These are phyloP conservation scores for Stevia rebaudiana DNA, from an alignment of 140 eudicot species.

Conservation along the genomic window DNA sequence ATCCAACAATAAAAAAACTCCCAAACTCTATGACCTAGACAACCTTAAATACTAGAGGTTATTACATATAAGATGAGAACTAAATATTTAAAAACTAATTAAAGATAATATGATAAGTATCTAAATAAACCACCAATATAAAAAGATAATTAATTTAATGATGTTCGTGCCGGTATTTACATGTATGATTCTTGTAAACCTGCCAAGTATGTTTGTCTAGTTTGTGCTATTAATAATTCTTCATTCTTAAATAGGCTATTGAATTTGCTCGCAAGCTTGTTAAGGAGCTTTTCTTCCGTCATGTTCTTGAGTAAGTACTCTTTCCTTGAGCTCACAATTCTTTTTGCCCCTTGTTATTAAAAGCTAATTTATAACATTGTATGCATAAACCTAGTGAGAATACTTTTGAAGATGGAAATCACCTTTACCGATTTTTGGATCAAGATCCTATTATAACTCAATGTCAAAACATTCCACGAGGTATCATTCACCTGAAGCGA, in stretches of 20 bases:
- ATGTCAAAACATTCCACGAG: constrained; percentile 64
- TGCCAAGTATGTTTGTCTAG: too few species aligned
- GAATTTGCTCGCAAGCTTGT: constrained; percentile 71
- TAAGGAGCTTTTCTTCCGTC: constrained; percentile 58
- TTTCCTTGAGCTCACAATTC: not conserved
- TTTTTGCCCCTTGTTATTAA: not conserved
- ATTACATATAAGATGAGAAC: too few species aligned
- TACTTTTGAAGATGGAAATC: constrained; percentile 66
- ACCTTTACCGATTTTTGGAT: constrained; percentile 65
- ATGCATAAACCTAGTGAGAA: constrained; percentile 40
- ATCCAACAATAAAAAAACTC: too few species aligned
- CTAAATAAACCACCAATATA: too few species aligned
- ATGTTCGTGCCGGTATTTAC: too few species aligned
- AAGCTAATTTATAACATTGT: constrained; percentile 3
- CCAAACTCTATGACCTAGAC: too few species aligned
- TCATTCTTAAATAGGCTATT: constrained; percentile 40
- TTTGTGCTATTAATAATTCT: not conserved
- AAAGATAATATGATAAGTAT: too few species aligned
- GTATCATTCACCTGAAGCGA: constrained; percentile 54
- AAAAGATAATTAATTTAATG: too few species aligned
- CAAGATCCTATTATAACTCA: constrained; percentile 62
- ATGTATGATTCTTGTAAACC: too few species aligned
- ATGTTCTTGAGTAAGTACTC: constrained; percentile 54
- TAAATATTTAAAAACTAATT: too few species aligned
- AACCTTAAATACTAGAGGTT: too few species aligned